These are phyloP conservation scores for Coemansia sp. DNA, from an alignment of 192 early-diverging fungal species.

Conservation along the genomic window DNA sequence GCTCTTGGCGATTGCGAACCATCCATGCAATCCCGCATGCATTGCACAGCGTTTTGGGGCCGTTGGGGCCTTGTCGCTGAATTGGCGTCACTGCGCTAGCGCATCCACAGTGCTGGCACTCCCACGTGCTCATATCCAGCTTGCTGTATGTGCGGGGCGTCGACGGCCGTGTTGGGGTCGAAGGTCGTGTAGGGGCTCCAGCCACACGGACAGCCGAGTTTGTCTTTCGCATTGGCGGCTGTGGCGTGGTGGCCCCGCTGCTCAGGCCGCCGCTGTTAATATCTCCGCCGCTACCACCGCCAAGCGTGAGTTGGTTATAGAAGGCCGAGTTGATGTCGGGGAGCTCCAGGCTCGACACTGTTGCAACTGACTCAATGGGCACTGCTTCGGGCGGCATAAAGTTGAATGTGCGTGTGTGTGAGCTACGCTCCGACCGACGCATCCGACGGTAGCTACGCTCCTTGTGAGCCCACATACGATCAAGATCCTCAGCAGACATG, in stretches of 20 bases:
- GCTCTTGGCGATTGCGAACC: slow-evolving; percentile 46
- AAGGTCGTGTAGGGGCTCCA: slow-evolving; percentile 33
- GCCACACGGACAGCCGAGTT: slow-evolving; percentile 17
- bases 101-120: slow-evolving; percentile 49
- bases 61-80: slow-evolving; percentile 56
- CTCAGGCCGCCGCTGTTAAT: slow-evolving; percentile 2
- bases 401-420: slow-evolving; percentile 38
- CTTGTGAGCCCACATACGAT: slow-evolving; percentile 48
- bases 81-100: slow-evolving; percentile 43
- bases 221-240: slow-evolving; percentile 13
- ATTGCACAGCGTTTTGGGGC: slow-evolving; percentile 61
- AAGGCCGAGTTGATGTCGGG: slow-evolving; percentile 40
- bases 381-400: slow-evolving; percentile 46
- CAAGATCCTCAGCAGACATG: slow-evolving; percentile 47
- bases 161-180: slow-evolving; percentile 31
- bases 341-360: slow-evolving; percentile 14
- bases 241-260: slow-evolving; percentile 42
- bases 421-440: slow-evolving; percentile 41
- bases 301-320: slow-evolving; percentile 26
- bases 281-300: background rate
- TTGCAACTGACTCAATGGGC: slow-evolving; percentile 12
- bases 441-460: slow-evolving; percentile 48
- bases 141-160: slow-evolving; percentile 40
- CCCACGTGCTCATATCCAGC: slow-evolving; percentile 40
- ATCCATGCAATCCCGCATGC: slow-evolving; percentile 60